Evolutionary conservation across 148 eudicot species (phyloP).

Genomic region (Diospyros kaki): DNA sequence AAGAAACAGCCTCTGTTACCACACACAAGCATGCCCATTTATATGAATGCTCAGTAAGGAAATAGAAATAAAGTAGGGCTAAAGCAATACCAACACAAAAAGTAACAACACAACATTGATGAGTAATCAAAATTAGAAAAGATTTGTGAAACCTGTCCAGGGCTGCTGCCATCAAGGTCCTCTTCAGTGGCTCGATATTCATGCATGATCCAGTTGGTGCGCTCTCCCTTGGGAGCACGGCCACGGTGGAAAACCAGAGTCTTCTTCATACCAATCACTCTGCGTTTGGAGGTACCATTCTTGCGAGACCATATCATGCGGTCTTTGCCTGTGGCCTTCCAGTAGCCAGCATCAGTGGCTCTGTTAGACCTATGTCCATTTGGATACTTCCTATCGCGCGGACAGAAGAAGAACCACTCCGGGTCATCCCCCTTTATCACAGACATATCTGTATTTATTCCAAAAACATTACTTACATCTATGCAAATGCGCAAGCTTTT

Average conservation of each 20-base stretch:
- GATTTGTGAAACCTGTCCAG: conserved; percentile 21
- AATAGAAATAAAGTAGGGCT: not conserved
- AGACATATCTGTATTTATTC: conserved; percentile 17
- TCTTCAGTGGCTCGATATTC: conserved; percentile 36
- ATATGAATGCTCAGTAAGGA: not conserved
- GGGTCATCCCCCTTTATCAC: conserved; percentile 31
- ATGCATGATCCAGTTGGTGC: conserved; percentile 39
- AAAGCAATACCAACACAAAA: not conserved
- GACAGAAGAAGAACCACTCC: conserved; percentile 42
- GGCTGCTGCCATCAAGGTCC: conserved; percentile 27
- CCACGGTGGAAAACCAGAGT: conserved; percentile 34
- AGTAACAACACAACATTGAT: not conserved
- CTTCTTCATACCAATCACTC: conserved; percentile 34
- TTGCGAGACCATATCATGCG: conserved; percentile 25
- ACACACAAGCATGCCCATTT: not conserved
- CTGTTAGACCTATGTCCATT: conserved; percentile 35
- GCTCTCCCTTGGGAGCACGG: conserved; percentile 34
- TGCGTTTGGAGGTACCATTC: conserved; percentile 1
- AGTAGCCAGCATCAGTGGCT: conserved; percentile 32
- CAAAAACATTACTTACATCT: not conserved
- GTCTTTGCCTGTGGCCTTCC: conserved; percentile 38
- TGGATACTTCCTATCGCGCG: conserved; percentile 36
- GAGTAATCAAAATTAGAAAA: not conserved
- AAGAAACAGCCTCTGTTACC: not conserved
- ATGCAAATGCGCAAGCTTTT: no score